Conservation (phyloP, 768 basidiomycete species). For the Termitomyces sp. region DNA sequence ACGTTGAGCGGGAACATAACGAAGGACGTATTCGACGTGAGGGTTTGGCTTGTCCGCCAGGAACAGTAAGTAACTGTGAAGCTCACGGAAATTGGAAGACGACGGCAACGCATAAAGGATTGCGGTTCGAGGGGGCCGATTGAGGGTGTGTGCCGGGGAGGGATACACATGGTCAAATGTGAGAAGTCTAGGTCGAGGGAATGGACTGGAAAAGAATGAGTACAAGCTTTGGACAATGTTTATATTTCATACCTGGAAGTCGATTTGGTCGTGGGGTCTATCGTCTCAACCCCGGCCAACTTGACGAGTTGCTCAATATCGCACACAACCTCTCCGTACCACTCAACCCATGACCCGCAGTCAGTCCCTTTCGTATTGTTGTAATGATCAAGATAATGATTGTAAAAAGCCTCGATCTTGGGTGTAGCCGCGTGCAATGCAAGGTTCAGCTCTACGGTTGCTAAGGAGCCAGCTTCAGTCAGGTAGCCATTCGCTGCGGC, state of each 20-base stretch:
- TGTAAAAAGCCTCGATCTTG: conserved; percentile 79
- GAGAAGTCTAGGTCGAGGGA: conserved; percentile 44
- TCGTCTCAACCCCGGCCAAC: conserved; percentile 46
- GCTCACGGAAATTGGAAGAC: conserved; percentile 60
- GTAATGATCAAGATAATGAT: conserved; percentile 50
- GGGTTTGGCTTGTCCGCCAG: conserved; percentile 40
- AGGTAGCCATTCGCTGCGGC: conserved; percentile 44
- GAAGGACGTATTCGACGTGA: conserved; percentile 67
- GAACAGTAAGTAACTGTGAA: conserved; percentile 60
- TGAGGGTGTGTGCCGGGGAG: conserved; percentile 35
- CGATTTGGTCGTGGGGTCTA: conserved; percentile 30
- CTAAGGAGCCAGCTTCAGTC: conserved; percentile 41
- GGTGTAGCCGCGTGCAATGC: conserved; percentile 77
- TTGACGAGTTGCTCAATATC: conserved; percentile 53
- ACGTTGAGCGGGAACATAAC: conserved; percentile 49
- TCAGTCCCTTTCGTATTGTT: conserved; percentile 23
- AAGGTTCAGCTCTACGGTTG: conserved; percentile 65
- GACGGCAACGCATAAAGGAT: conserved; percentile 72
- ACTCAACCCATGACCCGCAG: conserved; percentile 78
- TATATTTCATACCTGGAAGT: conserved; percentile 21
- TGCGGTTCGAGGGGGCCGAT: conserved; percentile 54
- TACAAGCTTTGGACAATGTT: neutral
- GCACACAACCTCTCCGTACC: conserved; percentile 74
- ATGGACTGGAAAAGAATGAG: conserved; percentile 17
- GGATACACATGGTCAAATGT: conserved; percentile 78